Evolutionary conservation across 108 stramenopile genomes (phyloP).

Genomic region (Conticribra guillardii): DNA sequence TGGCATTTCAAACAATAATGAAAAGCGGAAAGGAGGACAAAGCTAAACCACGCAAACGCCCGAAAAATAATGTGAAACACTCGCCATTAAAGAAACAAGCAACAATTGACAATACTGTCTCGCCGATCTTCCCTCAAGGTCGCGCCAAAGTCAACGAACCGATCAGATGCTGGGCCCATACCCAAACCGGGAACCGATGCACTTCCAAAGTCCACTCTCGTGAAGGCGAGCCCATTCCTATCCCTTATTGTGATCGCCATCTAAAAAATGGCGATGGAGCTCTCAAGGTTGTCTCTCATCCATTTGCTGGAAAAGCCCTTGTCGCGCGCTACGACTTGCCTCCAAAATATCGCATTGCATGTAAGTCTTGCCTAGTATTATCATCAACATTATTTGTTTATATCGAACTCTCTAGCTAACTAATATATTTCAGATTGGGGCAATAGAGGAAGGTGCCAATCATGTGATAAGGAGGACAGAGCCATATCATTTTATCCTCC

Average conservation of each 20-base stretch:
- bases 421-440: too few species aligned
- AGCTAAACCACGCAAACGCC: too few species aligned
- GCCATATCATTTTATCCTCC: slow-evolving; percentile 71
- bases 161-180: slow-evolving; percentile 72
- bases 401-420: too few species aligned
- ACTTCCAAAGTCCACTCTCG: slow-evolving; percentile 37
- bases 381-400: too few species aligned
- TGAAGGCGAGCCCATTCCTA: slow-evolving; percentile 72
- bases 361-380: too few species aligned
- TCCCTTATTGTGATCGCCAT: slow-evolving; percentile 63
- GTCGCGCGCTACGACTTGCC: slow-evolving; percentile 65
- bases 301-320: slow-evolving; percentile 63
- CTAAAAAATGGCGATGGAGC: slow-evolving; percentile 63
- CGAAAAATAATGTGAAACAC: too few species aligned
- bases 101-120: neutral
- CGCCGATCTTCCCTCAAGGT: slow-evolving; percentile 21
- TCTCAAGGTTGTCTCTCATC: slow-evolving; percentile 58
- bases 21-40: too few species aligned
- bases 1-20: too few species aligned
- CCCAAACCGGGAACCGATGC: slow-evolving; percentile 55
- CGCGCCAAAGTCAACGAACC: slow-evolving; percentile 29
- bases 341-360: slow-evolving; percentile 58
- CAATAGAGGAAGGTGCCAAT: slow-evolving; percentile 50
- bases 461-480: slow-evolving; percentile 60
- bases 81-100: too few species aligned